These are phyloP conservation scores for Solanum lycopersicoides DNA, from an alignment of 257 asterid species.

Conservation along the genomic window DNA sequence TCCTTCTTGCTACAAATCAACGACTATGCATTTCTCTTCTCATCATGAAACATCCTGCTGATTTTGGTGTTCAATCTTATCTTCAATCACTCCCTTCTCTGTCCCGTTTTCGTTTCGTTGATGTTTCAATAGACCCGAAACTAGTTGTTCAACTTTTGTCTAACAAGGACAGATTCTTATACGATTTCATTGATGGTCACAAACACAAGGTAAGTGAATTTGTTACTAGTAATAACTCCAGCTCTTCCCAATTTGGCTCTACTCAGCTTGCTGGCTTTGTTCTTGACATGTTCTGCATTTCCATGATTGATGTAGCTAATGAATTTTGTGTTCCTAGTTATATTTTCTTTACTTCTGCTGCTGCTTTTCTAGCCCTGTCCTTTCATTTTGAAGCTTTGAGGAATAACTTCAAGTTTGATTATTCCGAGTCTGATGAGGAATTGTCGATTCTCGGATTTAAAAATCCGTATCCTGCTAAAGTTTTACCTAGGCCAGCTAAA, in stretches of 20 bases:
- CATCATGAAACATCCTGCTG: conserved; percentile 6
- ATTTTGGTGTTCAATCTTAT: neutral
- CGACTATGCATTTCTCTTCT: conserved; percentile 6
- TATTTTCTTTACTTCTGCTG: neutral
- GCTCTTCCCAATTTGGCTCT: neutral
- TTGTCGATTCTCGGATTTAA: conserved; percentile 13
- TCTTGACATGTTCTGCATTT: neutral
- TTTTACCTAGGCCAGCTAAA: conserved; percentile 4
- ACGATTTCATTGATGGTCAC: neutral
- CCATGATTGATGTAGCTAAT: conserved; percentile 8
- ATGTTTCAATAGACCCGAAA: neutral
- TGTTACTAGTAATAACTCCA: neutral
- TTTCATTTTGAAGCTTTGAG: conserved; percentile 3
- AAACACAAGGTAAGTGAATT: neutral
- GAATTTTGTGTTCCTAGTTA: conserved; percentile 9
- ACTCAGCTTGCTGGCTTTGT: conserved; percentile 1
- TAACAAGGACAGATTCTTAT: neutral
- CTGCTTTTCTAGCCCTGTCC: neutral
- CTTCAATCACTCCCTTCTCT: neutral
- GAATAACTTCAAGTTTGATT: neutral
- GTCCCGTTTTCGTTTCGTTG: neutral
- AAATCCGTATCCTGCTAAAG: conserved; percentile 17
- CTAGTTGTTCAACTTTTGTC: neutral
- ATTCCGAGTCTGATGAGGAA: neutral
- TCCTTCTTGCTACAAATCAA: neutral